Percentiles rank a stretch among this genome's conserved stretches.
These are phyloP conservation scores for Balansia obtecta DNA, from an alignment of 2,329 filamentous ascomycete genomes.

Conservation along the genomic window DNA sequence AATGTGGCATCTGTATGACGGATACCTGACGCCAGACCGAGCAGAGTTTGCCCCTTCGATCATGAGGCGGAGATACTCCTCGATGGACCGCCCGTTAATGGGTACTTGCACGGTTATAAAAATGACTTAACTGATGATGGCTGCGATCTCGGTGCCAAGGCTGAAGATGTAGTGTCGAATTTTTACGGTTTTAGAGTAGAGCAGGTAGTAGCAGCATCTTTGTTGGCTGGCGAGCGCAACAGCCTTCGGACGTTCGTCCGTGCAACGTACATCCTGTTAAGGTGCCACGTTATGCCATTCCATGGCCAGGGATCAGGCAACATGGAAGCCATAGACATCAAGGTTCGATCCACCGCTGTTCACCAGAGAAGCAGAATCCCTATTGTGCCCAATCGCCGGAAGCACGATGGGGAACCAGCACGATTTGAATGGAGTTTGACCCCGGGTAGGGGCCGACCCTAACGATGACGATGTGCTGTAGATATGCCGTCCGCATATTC, in stretches of 20 bases:
- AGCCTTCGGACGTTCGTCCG: background rate
- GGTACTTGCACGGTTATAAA: conserved; percentile 9
- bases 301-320: too few species aligned
- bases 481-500: too few species aligned
- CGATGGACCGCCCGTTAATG: conserved; percentile 10
- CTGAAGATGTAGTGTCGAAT: background rate
- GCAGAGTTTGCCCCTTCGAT: background rate
- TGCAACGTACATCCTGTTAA: background rate
- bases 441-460: too few species aligned
- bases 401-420: too few species aligned
- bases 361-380: too few species aligned
- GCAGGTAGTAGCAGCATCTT: background rate
- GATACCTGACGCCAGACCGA: background rate
- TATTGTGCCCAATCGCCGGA: too few species aligned
- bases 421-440: too few species aligned
- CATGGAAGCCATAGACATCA: too few species aligned
- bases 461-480: too few species aligned
- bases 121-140: conserved; percentile 9
- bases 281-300: too few species aligned
- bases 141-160: conserved; percentile 9
- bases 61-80: conserved; percentile 9
- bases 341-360: too few species aligned
- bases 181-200: background rate
- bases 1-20: conserved; percentile 11
- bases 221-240: background rate